phyloP scores from a whole-genome alignment of 805 yeast species.

The Huiozyma sinensis region DNA sequence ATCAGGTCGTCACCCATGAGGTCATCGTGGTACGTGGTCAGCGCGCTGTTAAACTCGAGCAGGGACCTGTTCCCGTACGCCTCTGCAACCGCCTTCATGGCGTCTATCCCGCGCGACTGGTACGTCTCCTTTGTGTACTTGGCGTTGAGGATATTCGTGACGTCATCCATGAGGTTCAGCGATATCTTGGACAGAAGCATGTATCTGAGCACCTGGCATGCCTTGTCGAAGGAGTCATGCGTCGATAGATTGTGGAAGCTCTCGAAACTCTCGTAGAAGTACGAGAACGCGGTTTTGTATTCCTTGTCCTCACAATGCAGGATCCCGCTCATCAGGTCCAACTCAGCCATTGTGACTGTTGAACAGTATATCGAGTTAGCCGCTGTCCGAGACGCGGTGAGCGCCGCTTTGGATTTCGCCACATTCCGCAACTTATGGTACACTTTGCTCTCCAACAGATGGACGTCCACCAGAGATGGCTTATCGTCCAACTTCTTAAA shows the following conservation, averaged over 20 bases:
- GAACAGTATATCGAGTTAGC: constrained; percentile 97
- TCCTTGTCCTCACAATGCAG: constrained; percentile 95
- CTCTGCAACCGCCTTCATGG: constrained; percentile 85
- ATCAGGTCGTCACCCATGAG: constrained; percentile 79
- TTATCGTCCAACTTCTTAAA: constrained; percentile 93
- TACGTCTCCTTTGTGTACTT: constrained; percentile 59
- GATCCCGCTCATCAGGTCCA: constrained; percentile 91
- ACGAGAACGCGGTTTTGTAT: constrained; percentile 90
- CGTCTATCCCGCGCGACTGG: constrained; percentile 80
- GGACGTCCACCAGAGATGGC: constrained; percentile 87
- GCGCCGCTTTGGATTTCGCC: constrained; percentile 82
- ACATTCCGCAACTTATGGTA: constrained; percentile 86
- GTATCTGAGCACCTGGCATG: constrained; percentile 77
- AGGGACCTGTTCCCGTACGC: constrained; percentile 87
- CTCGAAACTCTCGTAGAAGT: constrained; percentile 91
- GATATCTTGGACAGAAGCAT: constrained; percentile 88
- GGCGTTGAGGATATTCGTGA: constrained; percentile 63
- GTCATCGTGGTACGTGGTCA: constrained; percentile 60
- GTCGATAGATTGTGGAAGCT: constrained; percentile 49
- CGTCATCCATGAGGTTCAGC: constrained; percentile 80
- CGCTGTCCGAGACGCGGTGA: constrained; percentile 90
- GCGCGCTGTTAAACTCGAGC: constrained; percentile 80
- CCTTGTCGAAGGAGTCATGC: constrained; percentile 48
- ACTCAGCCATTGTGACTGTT: constrained; percentile 84
- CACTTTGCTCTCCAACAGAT: constrained; percentile 78